A percentile compares a stretch with the other conserved stretches of the same genome.
These are phyloP conservation scores for Colletotrichum lupini DNA, from an alignment of 2,329 filamentous ascomycete species.

Conservation along the genomic window DNA sequence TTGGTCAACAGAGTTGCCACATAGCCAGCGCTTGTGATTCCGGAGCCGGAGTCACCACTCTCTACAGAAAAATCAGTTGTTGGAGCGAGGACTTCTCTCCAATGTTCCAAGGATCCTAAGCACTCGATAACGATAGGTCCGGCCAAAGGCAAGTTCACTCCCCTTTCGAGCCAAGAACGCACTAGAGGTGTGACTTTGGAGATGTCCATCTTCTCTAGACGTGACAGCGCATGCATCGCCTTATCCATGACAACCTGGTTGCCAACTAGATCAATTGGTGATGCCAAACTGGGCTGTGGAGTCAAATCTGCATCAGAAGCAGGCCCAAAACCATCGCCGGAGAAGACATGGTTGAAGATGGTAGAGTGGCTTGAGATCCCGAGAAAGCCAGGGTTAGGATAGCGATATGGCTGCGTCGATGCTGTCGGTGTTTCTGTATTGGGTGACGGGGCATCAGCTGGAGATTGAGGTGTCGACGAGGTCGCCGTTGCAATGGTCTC, in stretches of 20 bases:
- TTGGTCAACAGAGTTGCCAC: neutral
- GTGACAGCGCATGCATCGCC: constrained; percentile 9
- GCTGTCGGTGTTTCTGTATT: neutral
- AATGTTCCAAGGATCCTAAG: neutral
- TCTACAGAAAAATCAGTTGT: neutral
- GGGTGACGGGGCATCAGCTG: neutral
- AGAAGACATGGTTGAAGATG: neutral
- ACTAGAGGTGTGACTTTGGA: neutral
- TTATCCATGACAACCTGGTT: neutral
- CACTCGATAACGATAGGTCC: neutral
- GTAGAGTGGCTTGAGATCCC: neutral
- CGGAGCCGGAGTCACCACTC: neutral
- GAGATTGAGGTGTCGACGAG: neutral
- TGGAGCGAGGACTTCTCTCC: neutral
- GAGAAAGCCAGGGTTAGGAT: neutral
- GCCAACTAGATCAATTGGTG: neutral
- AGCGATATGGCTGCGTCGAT: neutral
- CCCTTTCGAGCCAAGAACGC: neutral
- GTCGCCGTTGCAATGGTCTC: neutral
- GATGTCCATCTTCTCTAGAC: neutral
- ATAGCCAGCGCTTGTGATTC: neutral
- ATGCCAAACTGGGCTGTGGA: neutral
- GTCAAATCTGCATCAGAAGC: neutral
- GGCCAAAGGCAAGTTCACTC: neutral
- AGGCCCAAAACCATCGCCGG: neutral